Conservation (phyloP, 495 filamentous ascomycete genomes). For the Viridothelium virens region DNA sequence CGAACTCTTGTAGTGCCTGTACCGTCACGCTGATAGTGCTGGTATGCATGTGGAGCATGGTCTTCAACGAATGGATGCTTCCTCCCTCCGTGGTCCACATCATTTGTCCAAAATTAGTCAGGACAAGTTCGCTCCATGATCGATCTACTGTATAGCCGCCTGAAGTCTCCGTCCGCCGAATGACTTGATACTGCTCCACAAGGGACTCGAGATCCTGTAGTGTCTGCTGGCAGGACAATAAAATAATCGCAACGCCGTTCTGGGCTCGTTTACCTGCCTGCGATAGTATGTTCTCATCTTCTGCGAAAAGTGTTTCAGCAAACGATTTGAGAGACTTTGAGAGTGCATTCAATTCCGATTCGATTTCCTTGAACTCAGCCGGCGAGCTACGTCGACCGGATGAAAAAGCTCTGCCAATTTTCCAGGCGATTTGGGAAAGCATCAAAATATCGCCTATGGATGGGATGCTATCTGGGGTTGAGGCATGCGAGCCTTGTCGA, state of each 20-base stretch:
- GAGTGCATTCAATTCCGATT: slow-evolving; percentile 34
- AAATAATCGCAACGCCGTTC: slow-evolving; percentile 29
- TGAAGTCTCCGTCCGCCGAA: slow-evolving; percentile 29
- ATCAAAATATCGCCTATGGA: slow-evolving; percentile 40
- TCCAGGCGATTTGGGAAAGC: slow-evolving; percentile 38
- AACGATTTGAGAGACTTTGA: slow-evolving; percentile 35
- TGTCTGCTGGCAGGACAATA: slow-evolving; percentile 30
- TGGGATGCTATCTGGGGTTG: slow-evolving; percentile 5
- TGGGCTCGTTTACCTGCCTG: slow-evolving; percentile 29
- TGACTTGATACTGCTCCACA: slow-evolving; percentile 36
- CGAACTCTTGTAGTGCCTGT: slow-evolving; percentile 35
- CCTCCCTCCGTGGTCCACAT: slow-evolving; percentile 39
- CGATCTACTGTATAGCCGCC: slow-evolving; percentile 31
- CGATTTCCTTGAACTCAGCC: slow-evolving; percentile 36
- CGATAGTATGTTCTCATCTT: slow-evolving; percentile 30
- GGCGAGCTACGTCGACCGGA: slow-evolving; percentile 36
- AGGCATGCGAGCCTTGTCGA: background rate
- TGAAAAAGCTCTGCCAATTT: slow-evolving; percentile 38
- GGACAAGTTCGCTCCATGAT: slow-evolving; percentile 33
- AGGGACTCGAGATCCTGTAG: slow-evolving; percentile 35
- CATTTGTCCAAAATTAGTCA: slow-evolving; percentile 34
- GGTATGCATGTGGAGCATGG: slow-evolving; percentile 36
- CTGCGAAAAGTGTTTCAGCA: slow-evolving; percentile 33
- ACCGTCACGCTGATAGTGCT: slow-evolving; percentile 32
- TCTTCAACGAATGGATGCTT: slow-evolving; percentile 29